phyloP scores from a whole-genome alignment of 2,329 filamentous ascomycete genomes.

The Chlorencoelia australis region DNA sequence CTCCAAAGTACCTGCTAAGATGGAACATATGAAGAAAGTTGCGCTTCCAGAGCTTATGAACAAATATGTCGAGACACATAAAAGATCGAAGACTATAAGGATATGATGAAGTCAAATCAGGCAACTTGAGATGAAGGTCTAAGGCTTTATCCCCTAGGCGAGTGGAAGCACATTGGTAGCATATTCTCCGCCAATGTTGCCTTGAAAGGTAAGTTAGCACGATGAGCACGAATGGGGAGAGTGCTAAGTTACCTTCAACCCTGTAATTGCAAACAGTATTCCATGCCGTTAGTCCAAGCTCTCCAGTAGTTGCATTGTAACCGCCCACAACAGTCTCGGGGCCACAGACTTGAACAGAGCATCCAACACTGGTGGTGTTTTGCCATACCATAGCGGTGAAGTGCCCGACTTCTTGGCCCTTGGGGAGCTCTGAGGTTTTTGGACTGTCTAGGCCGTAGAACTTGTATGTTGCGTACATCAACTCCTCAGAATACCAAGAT shows the following conservation, averaged over 20 bases:
- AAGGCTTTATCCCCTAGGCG: too few species aligned
- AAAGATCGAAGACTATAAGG: too few species aligned
- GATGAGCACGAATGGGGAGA: too few species aligned
- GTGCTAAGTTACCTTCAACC: conserved; percentile 8
- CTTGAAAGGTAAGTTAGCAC: too few species aligned
- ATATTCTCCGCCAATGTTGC: too few species aligned
- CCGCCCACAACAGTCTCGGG: conserved; percentile 32
- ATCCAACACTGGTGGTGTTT: conserved; percentile 50
- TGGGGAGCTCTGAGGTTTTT: conserved; percentile 28
- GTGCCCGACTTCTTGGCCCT: too few species aligned
- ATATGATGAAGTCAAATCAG: too few species aligned
- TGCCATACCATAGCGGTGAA: conserved; percentile 70
- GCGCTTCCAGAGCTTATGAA: not conserved
- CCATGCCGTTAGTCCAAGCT: conserved; percentile 72
- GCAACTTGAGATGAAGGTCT: too few species aligned
- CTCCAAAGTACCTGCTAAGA: not conserved
- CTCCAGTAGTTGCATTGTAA: too few species aligned
- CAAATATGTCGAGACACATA: not conserved
- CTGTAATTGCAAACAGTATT: conserved; percentile 28
- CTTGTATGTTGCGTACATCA: conserved; percentile 40
- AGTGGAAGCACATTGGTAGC: too few species aligned
- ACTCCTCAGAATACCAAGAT: conserved; percentile 79
- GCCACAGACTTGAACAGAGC: conserved; percentile 43
- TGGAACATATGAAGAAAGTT: not conserved
- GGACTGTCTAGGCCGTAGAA: conserved; percentile 53